phyloP scores from a whole-genome alignment of 805 yeast genomes.

The Lipomyces orientalis region DNA sequence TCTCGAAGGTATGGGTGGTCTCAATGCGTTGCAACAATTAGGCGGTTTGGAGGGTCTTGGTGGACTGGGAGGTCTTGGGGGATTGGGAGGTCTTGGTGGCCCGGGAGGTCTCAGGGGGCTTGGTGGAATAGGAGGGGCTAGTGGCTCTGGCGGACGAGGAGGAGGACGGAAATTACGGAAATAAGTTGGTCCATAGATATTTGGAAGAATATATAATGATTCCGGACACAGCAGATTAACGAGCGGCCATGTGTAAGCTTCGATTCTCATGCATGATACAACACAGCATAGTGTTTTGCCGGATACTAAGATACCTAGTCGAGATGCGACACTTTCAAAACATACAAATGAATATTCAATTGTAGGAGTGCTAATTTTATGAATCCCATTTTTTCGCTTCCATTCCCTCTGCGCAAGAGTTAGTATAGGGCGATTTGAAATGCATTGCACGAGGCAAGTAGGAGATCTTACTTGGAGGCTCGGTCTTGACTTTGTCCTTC shows the following conservation, averaged over 20 bases:
- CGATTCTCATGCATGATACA: neutral
- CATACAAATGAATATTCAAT: neutral
- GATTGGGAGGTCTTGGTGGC: constrained; percentile 21
- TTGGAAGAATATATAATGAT: neutral
- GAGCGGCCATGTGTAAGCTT: neutral
- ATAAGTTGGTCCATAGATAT: neutral
- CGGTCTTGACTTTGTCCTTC: constrained; percentile 63
- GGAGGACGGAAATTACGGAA: constrained; percentile 15
- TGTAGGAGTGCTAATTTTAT: neutral
- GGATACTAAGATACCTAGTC: neutral
- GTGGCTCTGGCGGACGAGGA: constrained; percentile 10
- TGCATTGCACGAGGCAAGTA: too few species aligned
- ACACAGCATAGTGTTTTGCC: neutral
- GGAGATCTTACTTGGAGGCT: constrained; percentile 58
- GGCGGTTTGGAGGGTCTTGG: constrained; percentile 31
- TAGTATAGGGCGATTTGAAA: neutral
- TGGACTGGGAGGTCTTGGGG: constrained; percentile 32
- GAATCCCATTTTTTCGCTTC: constrained; percentile 31
- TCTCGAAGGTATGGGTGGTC: constrained; percentile 19
- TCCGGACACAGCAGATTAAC: neutral
- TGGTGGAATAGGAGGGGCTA: constrained; percentile 19
- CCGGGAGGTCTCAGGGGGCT: constrained; percentile 24
- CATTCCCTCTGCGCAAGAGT: constrained; percentile 29
- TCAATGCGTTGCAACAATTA: constrained; percentile 16
- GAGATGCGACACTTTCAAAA: neutral